These are phyloP conservation scores for Decorospora gaudefroyi DNA, from an alignment of 2,329 filamentous ascomycete species.

Conservation along the genomic window DNA sequence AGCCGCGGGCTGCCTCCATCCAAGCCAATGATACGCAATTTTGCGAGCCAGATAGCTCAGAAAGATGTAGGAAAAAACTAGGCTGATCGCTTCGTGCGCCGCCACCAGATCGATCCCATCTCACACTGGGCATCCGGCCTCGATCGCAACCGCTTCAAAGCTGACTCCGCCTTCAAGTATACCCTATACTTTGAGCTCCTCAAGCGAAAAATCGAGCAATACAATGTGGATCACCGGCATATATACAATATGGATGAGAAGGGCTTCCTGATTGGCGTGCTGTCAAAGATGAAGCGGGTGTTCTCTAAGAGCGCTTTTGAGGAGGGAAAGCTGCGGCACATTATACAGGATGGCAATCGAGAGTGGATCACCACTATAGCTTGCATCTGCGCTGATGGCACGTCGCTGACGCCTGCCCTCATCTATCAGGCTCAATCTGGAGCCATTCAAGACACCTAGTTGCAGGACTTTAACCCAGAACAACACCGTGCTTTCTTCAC, in stretches of 20 bases:
- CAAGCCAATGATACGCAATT: conserved; percentile 15
- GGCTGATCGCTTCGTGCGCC: conserved; percentile 14
- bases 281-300: conserved; percentile 12
- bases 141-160: conserved; percentile 9
- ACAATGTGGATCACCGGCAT: conserved; percentile 9
- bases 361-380: conserved; percentile 16
- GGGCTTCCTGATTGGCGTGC: conserved; percentile 9
- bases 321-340: background rate
- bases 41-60: conserved; percentile 10
- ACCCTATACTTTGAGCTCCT: conserved; percentile 15
- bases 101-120: conserved; percentile 8
- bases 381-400: conserved; percentile 18
- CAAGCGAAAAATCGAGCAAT: conserved; percentile 13
- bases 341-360: conserved; percentile 11
- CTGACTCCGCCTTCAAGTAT: conserved; percentile 13
- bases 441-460: conserved; percentile 10
- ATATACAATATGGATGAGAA: conserved; percentile 21
- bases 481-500: conserved; percentile 1
- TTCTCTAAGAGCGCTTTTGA: conserved; percentile 10
- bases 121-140: conserved; percentile 9
- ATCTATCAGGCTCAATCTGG: conserved; percentile 12
- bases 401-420: conserved; percentile 10
- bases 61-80: conserved; percentile 13
- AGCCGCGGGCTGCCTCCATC: conserved; percentile 15
- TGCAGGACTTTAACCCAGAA: background rate